Evolutionary conservation across 2,329 filamentous ascomycete species (phyloP).

Genomic region (Aspergillus nomiae): DNA sequence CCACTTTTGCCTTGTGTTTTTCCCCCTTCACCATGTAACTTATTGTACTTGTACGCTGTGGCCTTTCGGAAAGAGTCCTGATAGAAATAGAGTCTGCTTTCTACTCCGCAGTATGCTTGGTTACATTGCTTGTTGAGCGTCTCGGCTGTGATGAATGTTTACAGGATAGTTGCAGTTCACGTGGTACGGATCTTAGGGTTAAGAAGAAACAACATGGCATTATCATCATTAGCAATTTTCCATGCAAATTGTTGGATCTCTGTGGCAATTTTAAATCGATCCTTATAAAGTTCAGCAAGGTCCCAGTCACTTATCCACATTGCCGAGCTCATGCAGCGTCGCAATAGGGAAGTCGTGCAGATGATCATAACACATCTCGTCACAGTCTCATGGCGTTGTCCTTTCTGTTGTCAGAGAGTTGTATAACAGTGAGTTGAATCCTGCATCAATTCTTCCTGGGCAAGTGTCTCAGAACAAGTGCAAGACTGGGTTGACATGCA

Average conservation of each 20-base stretch:
- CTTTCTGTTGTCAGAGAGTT: not conserved
- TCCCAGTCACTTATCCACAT: not conserved
- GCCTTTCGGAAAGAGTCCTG: slow-evolving; percentile 19
- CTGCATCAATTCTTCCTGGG: not conserved
- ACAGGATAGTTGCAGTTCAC: not conserved
- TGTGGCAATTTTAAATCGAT: not conserved
- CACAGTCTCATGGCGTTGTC: not conserved
- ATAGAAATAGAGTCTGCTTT: slow-evolving; percentile 33
- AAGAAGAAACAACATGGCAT: not conserved
- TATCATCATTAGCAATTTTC: not conserved
- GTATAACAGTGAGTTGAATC: not conserved
- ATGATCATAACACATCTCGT: too few species aligned
- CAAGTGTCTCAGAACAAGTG: not conserved
- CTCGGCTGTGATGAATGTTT: not conserved
- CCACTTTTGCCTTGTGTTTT: slow-evolving; percentile 9
- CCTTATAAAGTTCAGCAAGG: not conserved
- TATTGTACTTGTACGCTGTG: slow-evolving; percentile 31
- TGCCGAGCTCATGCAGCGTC: not conserved
- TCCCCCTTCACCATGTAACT: slow-evolving; percentile 26
- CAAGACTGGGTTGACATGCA: not conserved
- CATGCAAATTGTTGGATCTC: not conserved
- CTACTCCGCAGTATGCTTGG: slow-evolving; percentile 9
- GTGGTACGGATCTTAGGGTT: not conserved
- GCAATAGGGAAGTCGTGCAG: not conserved
- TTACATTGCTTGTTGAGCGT: not conserved